Base-by-base conservation (phyloP, 192 early-diverging fungal species). In the Coemansia sp. region DNA sequence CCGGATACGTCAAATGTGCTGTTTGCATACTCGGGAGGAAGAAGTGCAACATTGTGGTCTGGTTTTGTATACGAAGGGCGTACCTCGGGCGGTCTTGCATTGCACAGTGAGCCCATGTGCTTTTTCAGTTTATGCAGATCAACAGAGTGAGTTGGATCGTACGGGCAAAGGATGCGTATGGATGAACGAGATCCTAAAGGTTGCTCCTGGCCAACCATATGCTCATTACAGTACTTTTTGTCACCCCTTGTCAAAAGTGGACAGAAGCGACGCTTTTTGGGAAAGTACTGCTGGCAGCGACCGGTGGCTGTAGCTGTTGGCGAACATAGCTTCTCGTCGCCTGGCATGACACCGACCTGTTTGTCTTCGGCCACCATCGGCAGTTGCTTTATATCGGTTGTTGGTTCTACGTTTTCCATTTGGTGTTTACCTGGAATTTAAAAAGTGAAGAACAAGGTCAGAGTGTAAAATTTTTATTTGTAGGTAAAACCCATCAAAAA, bases 81-180 rank as follows among this genome's bases (percentile, higher is more conserved):
- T 7, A 30, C 27, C 0, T n/a, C 61, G 6, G 64, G 64, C 3
- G 90, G 90, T 19, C 86, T 60, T 14, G 84, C 64, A 62, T 89
- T 89, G 61, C 89, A 91, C 13, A 71, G 71, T 18, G 59, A 71
- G 17, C 66, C 72, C 68, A 90, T 61, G 62, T 91, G 89, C 7
- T 59, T 49, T 53, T 81, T 83, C 9, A 91, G 69, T 25, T 81
- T 78, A 12, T 67, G n/a, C 14, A 63, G 43, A 33, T 65, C 54
- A 12, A 81, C 80, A 62, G 83, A 89, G 82, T 92, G 90, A 33
- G 73, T 80, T 21, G 78, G 77, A 59, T 90, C 89, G 38, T 82
- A 89, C 13, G 90, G 88, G 56, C 90, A 92, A 13, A 85, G 87
- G 12, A 92, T 78, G 18, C 90, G 81, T 25, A 78, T 13, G 49